Base-by-base conservation (phyloP, 768 basidiomycete species). In the Favolaschia claudopus region DNA sequence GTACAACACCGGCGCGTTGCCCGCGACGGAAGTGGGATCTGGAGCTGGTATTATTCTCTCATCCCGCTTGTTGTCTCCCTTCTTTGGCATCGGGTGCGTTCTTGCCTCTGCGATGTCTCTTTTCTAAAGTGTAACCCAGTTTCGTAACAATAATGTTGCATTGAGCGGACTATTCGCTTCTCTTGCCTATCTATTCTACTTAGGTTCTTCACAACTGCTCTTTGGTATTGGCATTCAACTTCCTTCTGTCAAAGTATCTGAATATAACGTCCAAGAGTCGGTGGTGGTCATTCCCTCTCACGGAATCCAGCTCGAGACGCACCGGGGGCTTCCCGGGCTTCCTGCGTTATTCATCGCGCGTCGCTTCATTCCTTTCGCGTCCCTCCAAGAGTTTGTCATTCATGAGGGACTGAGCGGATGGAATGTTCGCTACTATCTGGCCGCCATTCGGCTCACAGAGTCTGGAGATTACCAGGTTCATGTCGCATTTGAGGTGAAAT, bases 281-380 rank as follows among this genome's bases (percentile, higher is more conserved):
- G 74, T 93, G 5, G 71, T 92, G 38, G 77, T 89, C 33, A 70
- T 92, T 40, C 87, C 88, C 8, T 75, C 79, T 1, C 84, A 89
- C 50, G 92, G 92, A 12, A 76, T 94, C 37, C 92, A 93, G 67
- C 72, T 93, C 3, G 91, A 93, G 70, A 88, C 85, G 0, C 85
- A 85, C 71, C 77, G 82, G 51, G 92, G 90, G 1, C 69, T 87
- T 29, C 81, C 81, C 10, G 69, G 71, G 14, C 65, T 74, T 39
- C 8, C 63, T 33, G 70, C 74, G 5, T 53, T 82, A 8, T 64
- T 69, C 27, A 73, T 73, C 5, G 76, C 67, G 5, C 80, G 83
- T 46, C 82, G 71, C 5, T 92, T 93, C 70, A 85, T 93, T 60
- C 86, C 89, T 7, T 69, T 81, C 27, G 69, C 77, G 0, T 63